phyloP scores from a whole-genome alignment of 768 basidiomycete species.

The Leucosporidium yakuticum region DNA sequence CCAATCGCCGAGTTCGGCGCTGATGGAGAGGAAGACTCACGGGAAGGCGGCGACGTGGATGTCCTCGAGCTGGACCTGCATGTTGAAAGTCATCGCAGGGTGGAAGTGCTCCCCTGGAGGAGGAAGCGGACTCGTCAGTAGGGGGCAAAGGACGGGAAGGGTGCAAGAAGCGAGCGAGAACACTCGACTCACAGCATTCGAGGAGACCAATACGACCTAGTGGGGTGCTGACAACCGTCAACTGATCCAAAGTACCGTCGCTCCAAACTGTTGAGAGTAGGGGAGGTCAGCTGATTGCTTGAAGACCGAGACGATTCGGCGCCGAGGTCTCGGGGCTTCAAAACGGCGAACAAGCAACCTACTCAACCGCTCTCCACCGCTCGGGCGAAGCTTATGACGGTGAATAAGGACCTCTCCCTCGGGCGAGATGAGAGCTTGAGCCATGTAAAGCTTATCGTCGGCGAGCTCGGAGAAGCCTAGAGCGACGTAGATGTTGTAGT shows the following conservation, averaged over 20 bases:
- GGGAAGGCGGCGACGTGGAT: slow-evolving; percentile 1
- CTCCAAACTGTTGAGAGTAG: too few relatives aligned
- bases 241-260: too few relatives aligned
- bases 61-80: slow-evolving; percentile 4
- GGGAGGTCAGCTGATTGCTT: too few relatives aligned
- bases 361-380: slow-evolving; percentile 10
- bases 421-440: slow-evolving; percentile 17
- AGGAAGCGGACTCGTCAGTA: too few relatives aligned
- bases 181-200: slow-evolving; percentile 3
- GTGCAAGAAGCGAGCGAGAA: not conserved
- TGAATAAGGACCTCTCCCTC: slow-evolving; percentile 23
- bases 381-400: slow-evolving; percentile 25
- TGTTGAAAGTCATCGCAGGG: slow-evolving; percentile 5
- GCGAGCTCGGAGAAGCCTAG: slow-evolving; percentile 20
- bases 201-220: slow-evolving; percentile 2
- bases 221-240: not conserved
- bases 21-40: not conserved
- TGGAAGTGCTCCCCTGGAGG: not conserved
- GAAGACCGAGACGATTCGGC: too few relatives aligned
- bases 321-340: too few relatives aligned
- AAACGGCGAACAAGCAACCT: too few relatives aligned
- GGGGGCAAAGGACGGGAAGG: not conserved
- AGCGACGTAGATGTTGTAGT: slow-evolving; percentile 18
- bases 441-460: slow-evolving; percentile 23
- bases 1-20: too few relatives aligned